Percentiles rank a stretch among this genome's conserved stretches.
Conservation (phyloP, 148 eudicot species). For the Vaccinium vitisidaea region DNA sequence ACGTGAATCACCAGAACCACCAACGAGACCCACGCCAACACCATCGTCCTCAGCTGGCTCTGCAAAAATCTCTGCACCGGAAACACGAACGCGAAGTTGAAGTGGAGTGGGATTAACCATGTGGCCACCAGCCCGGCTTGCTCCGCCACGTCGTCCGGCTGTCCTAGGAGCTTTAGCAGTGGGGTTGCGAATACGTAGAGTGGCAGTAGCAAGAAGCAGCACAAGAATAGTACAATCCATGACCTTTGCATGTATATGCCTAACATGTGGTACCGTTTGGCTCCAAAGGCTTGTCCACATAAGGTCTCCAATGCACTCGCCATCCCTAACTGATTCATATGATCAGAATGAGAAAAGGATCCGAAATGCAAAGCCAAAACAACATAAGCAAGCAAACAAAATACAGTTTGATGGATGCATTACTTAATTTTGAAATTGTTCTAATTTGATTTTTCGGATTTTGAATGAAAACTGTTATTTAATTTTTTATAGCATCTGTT, state of each 20-base stretch:
- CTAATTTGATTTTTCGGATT: neutral
- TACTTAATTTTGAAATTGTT: neutral
- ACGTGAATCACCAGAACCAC: slow-evolving; percentile 33
- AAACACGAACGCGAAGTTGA: slow-evolving; percentile 59
- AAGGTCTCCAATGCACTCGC: slow-evolving; percentile 58
- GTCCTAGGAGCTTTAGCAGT: slow-evolving; percentile 38
- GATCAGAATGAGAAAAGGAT: neutral
- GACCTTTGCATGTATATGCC: slow-evolving; percentile 56
- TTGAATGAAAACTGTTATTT: too few species aligned
- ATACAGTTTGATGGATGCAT: neutral
- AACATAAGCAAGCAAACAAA: neutral
- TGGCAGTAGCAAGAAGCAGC: slow-evolving; percentile 54
- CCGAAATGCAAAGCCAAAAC: neutral
- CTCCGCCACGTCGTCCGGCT: slow-evolving; percentile 50
- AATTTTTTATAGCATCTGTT: too few species aligned
- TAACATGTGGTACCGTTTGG: slow-evolving; percentile 44
- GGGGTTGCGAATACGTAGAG: slow-evolving; percentile 54
- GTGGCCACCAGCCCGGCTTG: slow-evolving; percentile 41
- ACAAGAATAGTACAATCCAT: slow-evolving; percentile 59
- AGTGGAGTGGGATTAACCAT: slow-evolving; percentile 64
- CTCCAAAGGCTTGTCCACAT: slow-evolving; percentile 63
- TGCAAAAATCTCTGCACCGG: slow-evolving; percentile 58
- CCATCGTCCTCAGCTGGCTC: slow-evolving; percentile 51
- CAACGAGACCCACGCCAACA: slow-evolving; percentile 50
- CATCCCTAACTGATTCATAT: slow-evolving; percentile 41